Conservation (phyloP, 2,329 filamentous ascomycete genomes). For the Ascomycota sp. region DNA sequence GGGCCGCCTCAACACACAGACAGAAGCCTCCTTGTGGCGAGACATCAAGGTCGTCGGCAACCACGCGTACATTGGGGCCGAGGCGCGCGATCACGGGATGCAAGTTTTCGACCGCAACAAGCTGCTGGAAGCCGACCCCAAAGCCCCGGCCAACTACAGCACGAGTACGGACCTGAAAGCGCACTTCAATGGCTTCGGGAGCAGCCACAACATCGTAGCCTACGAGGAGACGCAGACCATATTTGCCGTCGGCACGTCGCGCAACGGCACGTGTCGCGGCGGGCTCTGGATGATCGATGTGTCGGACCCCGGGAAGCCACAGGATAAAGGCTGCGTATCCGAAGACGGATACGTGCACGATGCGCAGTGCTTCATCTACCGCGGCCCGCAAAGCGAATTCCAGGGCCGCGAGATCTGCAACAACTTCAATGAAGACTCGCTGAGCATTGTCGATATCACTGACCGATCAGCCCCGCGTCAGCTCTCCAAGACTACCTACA, state of each 20-base stretch:
- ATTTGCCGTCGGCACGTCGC: slow-evolving; percentile 20
- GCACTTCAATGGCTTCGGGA: slow-evolving; percentile 17
- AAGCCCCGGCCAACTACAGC: slow-evolving; percentile 14
- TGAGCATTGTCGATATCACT: slow-evolving; percentile 23
- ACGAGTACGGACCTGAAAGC: slow-evolving; percentile 14
- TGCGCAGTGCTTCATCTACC: slow-evolving; percentile 30
- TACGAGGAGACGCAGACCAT: slow-evolving; percentile 23
- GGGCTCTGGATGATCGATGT: slow-evolving; percentile 36
- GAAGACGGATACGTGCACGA: slow-evolving; percentile 32
- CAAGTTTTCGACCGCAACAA: slow-evolving; percentile 43
- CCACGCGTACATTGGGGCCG: slow-evolving; percentile 18
- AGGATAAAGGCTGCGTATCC: slow-evolving; percentile 24
- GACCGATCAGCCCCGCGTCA: slow-evolving; percentile 21
- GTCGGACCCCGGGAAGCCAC: slow-evolving; percentile 26
- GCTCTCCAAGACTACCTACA: slow-evolving; percentile 31
- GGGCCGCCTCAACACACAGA: slow-evolving; percentile 24
- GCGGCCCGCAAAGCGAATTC: slow-evolving; percentile 24
- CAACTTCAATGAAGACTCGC: slow-evolving; percentile 8
- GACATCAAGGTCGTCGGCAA: slow-evolving; percentile 20
- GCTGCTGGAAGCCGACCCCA: slow-evolving; percentile 23
- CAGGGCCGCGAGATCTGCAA: slow-evolving; percentile 12
- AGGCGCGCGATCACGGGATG: slow-evolving; percentile 31
- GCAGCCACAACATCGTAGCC: slow-evolving; percentile 31
- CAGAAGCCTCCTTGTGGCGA: slow-evolving; percentile 15
- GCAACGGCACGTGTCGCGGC: slow-evolving; percentile 19